Evolutionary conservation across 1,139 yeast species (phyloP).

Genomic region (Taphrina communis): DNA sequence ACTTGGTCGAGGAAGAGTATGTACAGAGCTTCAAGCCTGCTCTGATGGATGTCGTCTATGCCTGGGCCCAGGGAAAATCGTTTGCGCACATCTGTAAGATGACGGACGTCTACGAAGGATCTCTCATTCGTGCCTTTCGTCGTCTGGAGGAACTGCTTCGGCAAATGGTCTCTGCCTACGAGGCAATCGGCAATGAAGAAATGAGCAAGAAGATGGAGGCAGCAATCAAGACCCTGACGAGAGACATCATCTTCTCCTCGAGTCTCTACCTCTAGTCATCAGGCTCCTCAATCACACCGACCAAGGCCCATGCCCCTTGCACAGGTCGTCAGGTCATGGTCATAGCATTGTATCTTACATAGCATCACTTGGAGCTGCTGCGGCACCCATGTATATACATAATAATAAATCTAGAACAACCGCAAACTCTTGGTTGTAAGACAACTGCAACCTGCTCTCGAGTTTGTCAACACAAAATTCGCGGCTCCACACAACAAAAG

Average conservation of each 20-base stretch:
- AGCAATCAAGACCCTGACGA: constrained; percentile 81
- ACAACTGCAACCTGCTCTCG: not conserved
- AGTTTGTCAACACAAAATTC: too few relatives aligned
- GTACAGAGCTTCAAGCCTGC: constrained; percentile 89
- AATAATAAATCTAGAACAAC: not conserved
- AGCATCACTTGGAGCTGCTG: not conserved
- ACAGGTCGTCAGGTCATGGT: not conserved
- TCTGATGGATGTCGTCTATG: constrained; percentile 93
- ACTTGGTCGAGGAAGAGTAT: constrained; percentile 86
- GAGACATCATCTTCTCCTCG: constrained; percentile 90
- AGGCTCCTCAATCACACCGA: not conserved
- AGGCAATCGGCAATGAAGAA: constrained; percentile 55
- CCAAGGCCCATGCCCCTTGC: not conserved
- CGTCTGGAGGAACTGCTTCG: constrained; percentile 90
- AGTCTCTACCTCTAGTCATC: constrained; percentile 15
- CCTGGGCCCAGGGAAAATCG: constrained; percentile 96
- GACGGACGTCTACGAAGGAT: constrained; percentile 99
- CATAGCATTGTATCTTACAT: not conserved
- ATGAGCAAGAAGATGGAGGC: constrained; percentile 87
- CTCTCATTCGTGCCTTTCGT: constrained; percentile 89
- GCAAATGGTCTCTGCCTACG: constrained; percentile 67
- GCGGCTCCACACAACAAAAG: not conserved
- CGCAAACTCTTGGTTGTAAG: not conserved
- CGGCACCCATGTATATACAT: not conserved
- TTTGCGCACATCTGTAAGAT: constrained; percentile 96